Percentiles rank a stretch among this genome's conserved stretches.
Conservation (phyloP, 2,329 filamentous ascomycete species). For the Ambrosiella xylebori region DNA sequence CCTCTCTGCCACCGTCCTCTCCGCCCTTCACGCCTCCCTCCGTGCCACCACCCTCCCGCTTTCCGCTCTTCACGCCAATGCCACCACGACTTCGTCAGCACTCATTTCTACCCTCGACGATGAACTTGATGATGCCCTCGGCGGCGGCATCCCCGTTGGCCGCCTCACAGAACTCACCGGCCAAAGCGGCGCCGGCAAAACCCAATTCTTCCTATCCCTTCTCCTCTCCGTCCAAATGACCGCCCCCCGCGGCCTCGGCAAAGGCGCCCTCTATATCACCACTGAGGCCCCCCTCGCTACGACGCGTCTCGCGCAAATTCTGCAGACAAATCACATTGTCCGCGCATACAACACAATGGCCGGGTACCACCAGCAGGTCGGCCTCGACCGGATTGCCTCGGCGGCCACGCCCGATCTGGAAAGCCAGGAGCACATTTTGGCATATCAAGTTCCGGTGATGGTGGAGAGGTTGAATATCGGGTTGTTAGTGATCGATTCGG, state of each 20-base stretch:
- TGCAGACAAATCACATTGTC: conserved; percentile 22
- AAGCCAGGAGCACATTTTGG: conserved; percentile 85
- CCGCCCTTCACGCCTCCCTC: conserved; percentile 48
- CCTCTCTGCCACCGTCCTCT: conserved; percentile 49
- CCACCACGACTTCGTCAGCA: not conserved
- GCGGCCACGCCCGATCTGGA: conserved; percentile 80
- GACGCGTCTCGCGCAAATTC: conserved; percentile 61
- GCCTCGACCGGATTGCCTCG: conserved; percentile 60
- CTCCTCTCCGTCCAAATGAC: conserved; percentile 73
- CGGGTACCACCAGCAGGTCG: conserved; percentile 27
- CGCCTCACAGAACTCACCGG: conserved; percentile 80
- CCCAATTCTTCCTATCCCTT: conserved; percentile 74
- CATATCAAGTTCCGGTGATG: conserved; percentile 79
- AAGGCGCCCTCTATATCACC: conserved; percentile 77
- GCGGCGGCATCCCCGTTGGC: conserved; percentile 64
- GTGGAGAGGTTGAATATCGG: conserved; percentile 60
- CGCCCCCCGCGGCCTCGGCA: conserved; percentile 49
- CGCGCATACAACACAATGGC: conserved; percentile 30
- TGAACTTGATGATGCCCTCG: conserved; percentile 49
- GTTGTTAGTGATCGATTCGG: conserved; percentile 72
- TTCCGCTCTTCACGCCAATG: not conserved
- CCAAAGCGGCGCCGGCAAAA: conserved; percentile 89
- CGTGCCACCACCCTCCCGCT: conserved; percentile 14
- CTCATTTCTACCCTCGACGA: conserved; percentile 66
- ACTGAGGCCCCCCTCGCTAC: conserved; percentile 81